A percentile compares a stretch with the other conserved stretches of the same genome.
These are phyloP conservation scores for Kwoniella sp. DNA, from an alignment of 768 basidiomycete genomes.

Conservation along the genomic window DNA sequence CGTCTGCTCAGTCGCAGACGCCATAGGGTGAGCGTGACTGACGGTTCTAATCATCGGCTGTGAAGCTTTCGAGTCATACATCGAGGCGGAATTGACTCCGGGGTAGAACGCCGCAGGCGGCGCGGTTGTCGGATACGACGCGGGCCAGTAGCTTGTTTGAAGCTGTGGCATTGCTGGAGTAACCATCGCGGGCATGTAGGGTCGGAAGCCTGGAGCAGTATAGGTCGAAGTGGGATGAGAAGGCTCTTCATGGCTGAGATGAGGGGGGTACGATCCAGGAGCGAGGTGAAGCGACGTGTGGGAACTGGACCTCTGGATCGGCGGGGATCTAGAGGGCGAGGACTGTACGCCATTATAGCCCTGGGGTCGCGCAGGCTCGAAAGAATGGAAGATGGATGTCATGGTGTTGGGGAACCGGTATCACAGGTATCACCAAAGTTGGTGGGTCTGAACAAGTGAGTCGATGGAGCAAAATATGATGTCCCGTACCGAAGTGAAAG, in stretches of 20 bases:
- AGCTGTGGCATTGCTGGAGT: slow-evolving; percentile 11
- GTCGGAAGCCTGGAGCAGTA: slow-evolving; percentile 9
- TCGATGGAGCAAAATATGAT: slow-evolving; percentile 11
- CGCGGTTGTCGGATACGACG: slow-evolving; percentile 17
- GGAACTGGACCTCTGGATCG: slow-evolving; percentile 22
- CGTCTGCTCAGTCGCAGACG: slow-evolving; percentile 38
- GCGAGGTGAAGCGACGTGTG: slow-evolving; percentile 35
- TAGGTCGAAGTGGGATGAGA: slow-evolving; percentile 20
- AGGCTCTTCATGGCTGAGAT: slow-evolving; percentile 5
- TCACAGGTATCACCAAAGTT: too few species aligned
- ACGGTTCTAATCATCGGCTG: slow-evolving; percentile 37
- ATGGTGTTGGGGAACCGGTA: too few species aligned
- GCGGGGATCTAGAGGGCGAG: slow-evolving; percentile 33
- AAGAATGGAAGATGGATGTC: slow-evolving; percentile 14
- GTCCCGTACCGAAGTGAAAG: too few species aligned
- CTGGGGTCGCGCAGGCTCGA: slow-evolving; percentile 27
- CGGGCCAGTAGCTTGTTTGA: slow-evolving; percentile 5
- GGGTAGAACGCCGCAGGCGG: slow-evolving; percentile 29
- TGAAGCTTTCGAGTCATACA: slow-evolving; percentile 27
- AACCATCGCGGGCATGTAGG: slow-evolving; percentile 11
- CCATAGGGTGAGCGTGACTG: slow-evolving; percentile 40
- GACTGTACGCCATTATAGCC: slow-evolving; percentile 33
- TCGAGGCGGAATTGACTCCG: slow-evolving; percentile 1
- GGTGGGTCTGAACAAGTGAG: too few species aligned
- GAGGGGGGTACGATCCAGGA: slow-evolving; percentile 19